Conservation (phyloP, 177 flowering plant species). For the Telopea speciosissima region DNA sequence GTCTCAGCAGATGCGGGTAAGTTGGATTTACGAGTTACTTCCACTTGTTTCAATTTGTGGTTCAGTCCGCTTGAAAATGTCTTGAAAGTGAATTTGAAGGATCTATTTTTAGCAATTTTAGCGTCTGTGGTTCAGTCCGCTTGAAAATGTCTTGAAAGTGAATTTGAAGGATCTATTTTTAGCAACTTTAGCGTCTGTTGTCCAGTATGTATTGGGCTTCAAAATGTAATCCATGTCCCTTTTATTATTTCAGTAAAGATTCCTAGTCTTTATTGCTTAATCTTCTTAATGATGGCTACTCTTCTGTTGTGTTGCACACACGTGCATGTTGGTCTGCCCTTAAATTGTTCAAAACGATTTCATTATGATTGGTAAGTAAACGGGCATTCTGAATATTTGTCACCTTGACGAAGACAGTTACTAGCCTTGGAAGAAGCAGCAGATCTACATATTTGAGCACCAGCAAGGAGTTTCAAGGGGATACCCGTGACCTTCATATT, state of each 20-base stretch:
- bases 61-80: neutral
- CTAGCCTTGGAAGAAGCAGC: constrained; percentile 25
- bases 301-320: neutral
- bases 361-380: neutral
- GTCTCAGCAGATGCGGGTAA: constrained; percentile 30
- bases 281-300: too few relatives aligned
- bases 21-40: constrained; percentile 14
- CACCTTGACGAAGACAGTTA: constrained; percentile 46
- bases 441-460: constrained; percentile 14
- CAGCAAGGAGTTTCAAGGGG: constrained; percentile 9
- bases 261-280: too few relatives aligned
- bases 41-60: neutral
- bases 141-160: neutral
- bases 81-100: neutral
- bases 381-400: constrained; percentile 15
- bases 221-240: neutral
- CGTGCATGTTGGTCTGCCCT: neutral
- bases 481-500: constrained; percentile 6
- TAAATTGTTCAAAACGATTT: neutral
- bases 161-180: neutral
- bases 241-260: neutral
- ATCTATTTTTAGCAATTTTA: neutral
- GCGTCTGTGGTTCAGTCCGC: neutral
- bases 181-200: neutral
- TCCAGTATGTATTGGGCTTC: neutral